Evolutionary conservation across 2,329 filamentous ascomycete species (phyloP).

Genomic region (Phyllosticta ampelicida): DNA sequence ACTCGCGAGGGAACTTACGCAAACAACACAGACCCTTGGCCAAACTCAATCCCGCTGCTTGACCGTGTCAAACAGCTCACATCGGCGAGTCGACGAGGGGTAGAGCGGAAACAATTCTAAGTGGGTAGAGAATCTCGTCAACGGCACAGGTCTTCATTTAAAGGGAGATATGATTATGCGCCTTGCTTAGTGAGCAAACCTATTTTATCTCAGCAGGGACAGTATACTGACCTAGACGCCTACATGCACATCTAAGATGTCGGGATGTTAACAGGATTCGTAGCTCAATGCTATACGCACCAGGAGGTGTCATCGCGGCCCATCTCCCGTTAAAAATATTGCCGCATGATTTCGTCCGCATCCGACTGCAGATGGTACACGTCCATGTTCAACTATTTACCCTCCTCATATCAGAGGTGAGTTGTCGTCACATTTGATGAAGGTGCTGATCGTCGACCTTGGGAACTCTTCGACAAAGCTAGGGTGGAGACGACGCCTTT

Average conservation of each 20-base stretch:
- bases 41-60: neutral
- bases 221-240: neutral
- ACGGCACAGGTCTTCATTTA: neutral
- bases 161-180: neutral
- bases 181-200: neutral
- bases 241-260: neutral
- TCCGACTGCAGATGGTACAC: too few species aligned
- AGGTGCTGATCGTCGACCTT: too few species aligned
- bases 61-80: neutral
- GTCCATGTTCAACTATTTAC: too few species aligned
- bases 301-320: too few species aligned
- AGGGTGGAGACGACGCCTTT: neutral
- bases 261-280: too few species aligned
- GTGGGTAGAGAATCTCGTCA: neutral
- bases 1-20: neutral
- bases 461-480: neutral
- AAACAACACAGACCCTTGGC: neutral
- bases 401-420: too few species aligned
- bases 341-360: too few species aligned
- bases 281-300: too few species aligned
- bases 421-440: too few species aligned
- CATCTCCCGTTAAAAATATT: too few species aligned
- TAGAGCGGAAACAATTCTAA: neutral
- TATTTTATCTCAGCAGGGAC: neutral
- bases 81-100: neutral